phyloP scores from a whole-genome alignment of 2,329 filamentous ascomycete genomes.

The Ascomycota sp. region DNA sequence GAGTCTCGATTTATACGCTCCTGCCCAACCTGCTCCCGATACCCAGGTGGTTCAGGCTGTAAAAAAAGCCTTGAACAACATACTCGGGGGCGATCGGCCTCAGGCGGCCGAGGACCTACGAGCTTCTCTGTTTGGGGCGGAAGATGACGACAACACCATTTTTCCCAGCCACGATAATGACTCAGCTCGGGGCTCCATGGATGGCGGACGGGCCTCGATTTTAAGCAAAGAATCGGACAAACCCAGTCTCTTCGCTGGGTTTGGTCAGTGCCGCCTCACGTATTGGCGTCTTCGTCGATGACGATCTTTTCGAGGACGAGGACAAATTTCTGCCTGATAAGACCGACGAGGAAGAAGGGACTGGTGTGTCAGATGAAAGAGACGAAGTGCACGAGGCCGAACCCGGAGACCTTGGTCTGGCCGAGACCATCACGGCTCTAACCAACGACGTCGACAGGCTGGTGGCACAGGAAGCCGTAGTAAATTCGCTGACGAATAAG shows the following conservation, averaged over 20 bases:
- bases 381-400: slow-evolving; percentile 85
- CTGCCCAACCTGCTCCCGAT: slow-evolving; percentile 40
- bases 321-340: slow-evolving; percentile 73
- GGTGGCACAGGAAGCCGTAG: slow-evolving; percentile 67
- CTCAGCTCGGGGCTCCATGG: slow-evolving; percentile 41
- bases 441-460: slow-evolving; percentile 81
- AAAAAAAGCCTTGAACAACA: slow-evolving; percentile 78
- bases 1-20: slow-evolving; percentile 51
- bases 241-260: slow-evolving; percentile 79
- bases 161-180: slow-evolving; percentile 35
- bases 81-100: slow-evolving; percentile 59
- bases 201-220: slow-evolving; percentile 19
- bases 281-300: slow-evolving; percentile 81
- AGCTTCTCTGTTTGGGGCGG: slow-evolving; percentile 39
- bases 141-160: slow-evolving; percentile 22
- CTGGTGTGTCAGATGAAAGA: slow-evolving; percentile 22
- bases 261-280: slow-evolving; percentile 73
- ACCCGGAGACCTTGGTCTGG: slow-evolving; percentile 78
- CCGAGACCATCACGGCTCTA: slow-evolving; percentile 79
- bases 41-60: slow-evolving; percentile 76
- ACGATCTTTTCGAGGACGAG: slow-evolving; percentile 84
- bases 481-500: slow-evolving; percentile 81
- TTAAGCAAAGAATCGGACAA: slow-evolving; percentile 35
- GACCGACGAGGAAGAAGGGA: slow-evolving; percentile 48
- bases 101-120: slow-evolving; percentile 43